Percentiles rank a stretch among this genome's conserved stretches.
These are phyloP conservation scores for Capsicum baccatum DNA, from an alignment of 257 asterid genomes.

Conservation along the genomic window DNA sequence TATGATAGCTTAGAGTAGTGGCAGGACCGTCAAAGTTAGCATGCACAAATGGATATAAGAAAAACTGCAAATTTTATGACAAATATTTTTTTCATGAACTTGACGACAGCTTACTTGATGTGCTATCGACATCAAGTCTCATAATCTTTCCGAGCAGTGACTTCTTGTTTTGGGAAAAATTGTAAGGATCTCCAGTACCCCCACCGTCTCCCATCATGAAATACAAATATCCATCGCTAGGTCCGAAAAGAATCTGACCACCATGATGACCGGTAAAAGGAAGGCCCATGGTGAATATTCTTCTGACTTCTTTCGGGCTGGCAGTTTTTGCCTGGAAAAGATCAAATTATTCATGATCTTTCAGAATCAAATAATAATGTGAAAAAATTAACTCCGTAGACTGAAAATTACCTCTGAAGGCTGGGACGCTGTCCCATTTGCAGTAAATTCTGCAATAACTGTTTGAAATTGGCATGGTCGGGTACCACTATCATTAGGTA, in stretches of 20 bases:
- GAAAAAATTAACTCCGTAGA: conserved; percentile 2
- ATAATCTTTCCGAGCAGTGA: conserved; percentile 93
- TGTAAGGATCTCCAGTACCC: conserved; percentile 67
- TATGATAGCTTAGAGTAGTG: neutral
- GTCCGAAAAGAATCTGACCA: conserved; percentile 95
- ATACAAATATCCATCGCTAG: conserved; percentile 84
- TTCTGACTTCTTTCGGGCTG: conserved; percentile 68
- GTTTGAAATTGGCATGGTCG: conserved; percentile 79
- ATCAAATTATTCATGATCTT: neutral
- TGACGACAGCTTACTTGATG: conserved; percentile 68
- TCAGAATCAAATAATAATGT: neutral
- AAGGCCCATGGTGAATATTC: conserved; percentile 95
- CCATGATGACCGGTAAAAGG: conserved; percentile 79
- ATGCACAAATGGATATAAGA: neutral
- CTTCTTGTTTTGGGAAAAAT: conserved; percentile 90
- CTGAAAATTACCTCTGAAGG: conserved; percentile 58
- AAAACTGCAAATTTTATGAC: neutral
- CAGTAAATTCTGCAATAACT: conserved; percentile 79
- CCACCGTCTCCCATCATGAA: conserved; percentile 99
- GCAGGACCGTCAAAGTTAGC: neutral
- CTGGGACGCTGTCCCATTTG: conserved; percentile 58
- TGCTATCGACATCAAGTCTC: conserved; percentile 81
- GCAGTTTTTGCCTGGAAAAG: conserved; percentile 66
- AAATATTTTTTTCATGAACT: neutral
- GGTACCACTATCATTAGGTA: conserved; percentile 63